Base-by-base conservation (phyloP, 2,329 filamentous ascomycete species). In the Trichoderma koningii region DNA sequence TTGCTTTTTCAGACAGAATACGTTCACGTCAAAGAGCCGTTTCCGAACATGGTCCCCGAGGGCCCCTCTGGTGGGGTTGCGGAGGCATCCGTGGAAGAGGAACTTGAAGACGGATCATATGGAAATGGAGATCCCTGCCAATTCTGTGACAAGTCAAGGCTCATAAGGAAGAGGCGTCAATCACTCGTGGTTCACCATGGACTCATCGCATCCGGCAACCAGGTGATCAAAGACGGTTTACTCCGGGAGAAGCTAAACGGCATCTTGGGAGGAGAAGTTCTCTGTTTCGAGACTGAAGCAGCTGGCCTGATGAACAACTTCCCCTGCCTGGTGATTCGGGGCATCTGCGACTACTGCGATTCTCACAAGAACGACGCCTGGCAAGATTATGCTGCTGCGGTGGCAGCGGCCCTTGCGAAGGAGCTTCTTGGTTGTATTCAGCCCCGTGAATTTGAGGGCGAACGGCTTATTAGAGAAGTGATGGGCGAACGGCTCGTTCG, bases 261-360 rank as follows among this genome's bases (percentile, higher is more conserved):
- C 0, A 19, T 42, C 0, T 41, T 67, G 1, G 56, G 28, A 10
- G 28, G 21, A 12, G 57, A 63, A 3, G 63, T 63, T 3, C 17
- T 65, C 21, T 69, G 66, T 3, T 65, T 74, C 21, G 73, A 75
- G 52, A 74, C 71, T 70, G 71, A 73, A 48, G 71, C 69, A 0
- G 71, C 70, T 0, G 69, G 62, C 5, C 30, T 72, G 2, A 67
- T 66, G 53, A 59, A 67, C 15, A 60, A 66, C 4, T 68, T 74
- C 21, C 64, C 64, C 6, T 76, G 73, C 30, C 34, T 78, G 1
- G 70, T 75, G 0, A 74, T 79, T 19, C 70, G 75, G 4, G 76
- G 77, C 0, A 76, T 79, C 2, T 77, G 73, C 41, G 73, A 77
- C 50, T 79, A 78, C 64, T 72, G 75, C 10, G 77, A 80, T 63